A percentile compares a stretch with the other conserved stretches of the same genome.
These are phyloP conservation scores for Rhinocladiella similis DNA, from an alignment of 2,329 filamentous ascomycete genomes.

Conservation along the genomic window DNA sequence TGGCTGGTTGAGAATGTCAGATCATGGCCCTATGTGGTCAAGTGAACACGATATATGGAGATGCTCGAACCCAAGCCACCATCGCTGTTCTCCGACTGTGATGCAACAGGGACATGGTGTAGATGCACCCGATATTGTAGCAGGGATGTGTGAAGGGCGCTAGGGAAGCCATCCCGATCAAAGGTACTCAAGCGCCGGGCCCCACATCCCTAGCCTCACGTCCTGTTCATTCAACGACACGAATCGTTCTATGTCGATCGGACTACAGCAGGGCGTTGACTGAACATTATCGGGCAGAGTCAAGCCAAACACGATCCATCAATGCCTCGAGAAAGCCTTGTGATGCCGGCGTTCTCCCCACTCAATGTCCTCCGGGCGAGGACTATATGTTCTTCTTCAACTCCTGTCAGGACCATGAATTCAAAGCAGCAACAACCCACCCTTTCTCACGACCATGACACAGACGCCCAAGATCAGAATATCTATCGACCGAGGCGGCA, in stretches of 20 bases:
- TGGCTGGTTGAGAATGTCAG: too few species aligned
- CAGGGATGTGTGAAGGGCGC: background rate
- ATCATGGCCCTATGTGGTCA: too few species aligned
- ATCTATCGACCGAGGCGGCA: slow-evolving; percentile 38
- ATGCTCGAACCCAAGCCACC: background rate
- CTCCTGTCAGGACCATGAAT: background rate
- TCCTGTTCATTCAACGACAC: background rate
- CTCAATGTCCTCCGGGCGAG: background rate
- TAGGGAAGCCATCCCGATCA: slow-evolving; percentile 5
- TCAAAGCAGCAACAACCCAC: background rate
- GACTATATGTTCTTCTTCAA: slow-evolving; percentile 1
- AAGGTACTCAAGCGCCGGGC: background rate
- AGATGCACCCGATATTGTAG: background rate
- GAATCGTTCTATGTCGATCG: background rate
- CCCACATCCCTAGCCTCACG: background rate
- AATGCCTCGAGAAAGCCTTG: background rate
- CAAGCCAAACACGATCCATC: background rate
- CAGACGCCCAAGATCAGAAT: slow-evolving; percentile 8
- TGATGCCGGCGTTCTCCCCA: slow-evolving; percentile 1
- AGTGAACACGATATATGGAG: too few species aligned
- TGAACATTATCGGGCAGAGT: too few species aligned
- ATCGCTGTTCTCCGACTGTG: background rate
- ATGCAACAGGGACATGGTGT: background rate
- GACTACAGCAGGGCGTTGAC: too few species aligned
- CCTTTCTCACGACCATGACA: background rate